Evolutionary conservation across 2,329 filamentous ascomycete species (phyloP).

Genomic region (Arthrobotrys conoides): DNA sequence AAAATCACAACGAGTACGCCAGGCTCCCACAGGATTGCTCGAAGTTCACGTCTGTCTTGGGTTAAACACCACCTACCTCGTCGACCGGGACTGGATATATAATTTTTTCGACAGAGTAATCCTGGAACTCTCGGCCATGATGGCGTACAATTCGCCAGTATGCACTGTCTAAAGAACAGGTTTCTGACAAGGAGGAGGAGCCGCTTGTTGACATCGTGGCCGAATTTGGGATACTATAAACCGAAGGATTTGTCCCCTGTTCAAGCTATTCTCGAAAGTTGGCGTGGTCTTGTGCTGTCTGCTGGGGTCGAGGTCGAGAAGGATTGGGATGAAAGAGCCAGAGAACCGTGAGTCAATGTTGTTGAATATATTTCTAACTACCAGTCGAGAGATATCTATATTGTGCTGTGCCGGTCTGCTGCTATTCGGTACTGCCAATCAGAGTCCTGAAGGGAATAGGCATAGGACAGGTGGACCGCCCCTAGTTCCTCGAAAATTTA

Average conservation of each 20-base stretch:
- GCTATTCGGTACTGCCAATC: constrained; percentile 57
- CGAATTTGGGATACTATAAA: constrained; percentile 40
- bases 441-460: constrained; percentile 52
- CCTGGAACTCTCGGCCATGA: constrained; percentile 77
- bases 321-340: constrained; percentile 29
- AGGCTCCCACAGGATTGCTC: constrained; percentile 43
- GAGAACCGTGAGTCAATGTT: constrained; percentile 43
- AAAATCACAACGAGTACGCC: constrained; percentile 24
- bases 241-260: constrained; percentile 48
- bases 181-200: constrained; percentile 66
- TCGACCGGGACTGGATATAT: constrained; percentile 80
- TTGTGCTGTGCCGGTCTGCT: constrained; percentile 57
- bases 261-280: constrained; percentile 47
- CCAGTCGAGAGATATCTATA: constrained; percentile 49
- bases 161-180: constrained; percentile 72
- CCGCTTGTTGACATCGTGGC: constrained; percentile 61
- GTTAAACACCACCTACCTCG: constrained; percentile 71
- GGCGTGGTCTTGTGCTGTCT: constrained; percentile 32
- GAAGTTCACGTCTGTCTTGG: constrained; percentile 12
- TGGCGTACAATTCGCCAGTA: constrained; percentile 74
- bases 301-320: constrained; percentile 18
- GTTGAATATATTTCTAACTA: constrained; percentile 59
- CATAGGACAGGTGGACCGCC: constrained; percentile 61
- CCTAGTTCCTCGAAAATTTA: constrained; percentile 60
- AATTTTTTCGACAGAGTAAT: constrained; percentile 75